Base-by-base conservation (phyloP, 495 filamentous ascomycete species). In the Xylaria castorea region DNA sequence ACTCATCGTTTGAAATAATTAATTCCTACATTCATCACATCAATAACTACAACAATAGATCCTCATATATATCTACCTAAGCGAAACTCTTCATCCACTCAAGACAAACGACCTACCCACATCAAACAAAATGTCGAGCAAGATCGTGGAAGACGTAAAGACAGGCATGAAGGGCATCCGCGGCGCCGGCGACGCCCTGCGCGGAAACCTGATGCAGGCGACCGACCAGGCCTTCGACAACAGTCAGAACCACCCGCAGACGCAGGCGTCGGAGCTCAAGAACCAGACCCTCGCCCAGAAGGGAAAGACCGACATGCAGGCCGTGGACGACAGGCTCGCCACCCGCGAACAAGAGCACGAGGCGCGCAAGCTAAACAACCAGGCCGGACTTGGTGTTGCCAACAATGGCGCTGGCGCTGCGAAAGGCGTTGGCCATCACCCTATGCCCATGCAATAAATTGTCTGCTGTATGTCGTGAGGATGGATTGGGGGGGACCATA, bases 101-200 rank as follows among this genome's bases (percentile, higher is more conserved):
- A 22, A 50, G 20, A 60, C 36, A 12, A 25, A 34, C 66, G 11
- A 55, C 22, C 51, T 30, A 27, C 1, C 5, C 16, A n/a, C 5
- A 44, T 44, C 48, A 20, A 18, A 38, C 67, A 62, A 14, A 18
- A 77, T 79, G 77, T 76, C 72, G 6, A 71, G 30, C 63, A 76
- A 71, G 46, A 71, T 79, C 40, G 58, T 79, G n/a, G 68, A 77
- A 22, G 75, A 79, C 62, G 65, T 79, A 34, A 76, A 76, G 58
- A 79, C 77, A 40, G 66, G 74, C 42, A 2, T 76, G 12, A 79
- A 79, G 50, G 75, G 77, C 57, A 71, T 79, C 57, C 77, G 73
- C 48, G 75, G 75, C 46, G 75, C 74, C 27, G 75, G 77, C 40
- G 77, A 79, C 27, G 69, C 74, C 1, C 65, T 77, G 22, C 72